Evolutionary conservation across 2,329 filamentous ascomycete genomes (phyloP).

Genomic region (Fusarium fujikuroi): DNA sequence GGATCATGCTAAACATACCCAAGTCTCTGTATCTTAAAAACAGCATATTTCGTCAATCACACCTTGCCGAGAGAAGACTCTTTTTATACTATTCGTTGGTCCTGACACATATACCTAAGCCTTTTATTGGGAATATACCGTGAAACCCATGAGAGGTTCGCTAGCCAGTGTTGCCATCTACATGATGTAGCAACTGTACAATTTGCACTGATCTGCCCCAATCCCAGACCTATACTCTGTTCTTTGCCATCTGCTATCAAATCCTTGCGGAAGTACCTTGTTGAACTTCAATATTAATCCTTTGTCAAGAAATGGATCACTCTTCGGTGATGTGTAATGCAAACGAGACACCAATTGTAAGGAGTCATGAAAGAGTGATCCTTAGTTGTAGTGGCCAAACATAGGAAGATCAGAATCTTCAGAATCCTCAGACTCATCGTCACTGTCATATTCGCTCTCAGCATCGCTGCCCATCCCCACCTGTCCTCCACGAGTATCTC

Average conservation of each 20-base stretch:
- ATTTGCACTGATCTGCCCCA: background rate
- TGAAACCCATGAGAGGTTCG: background rate
- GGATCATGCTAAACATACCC: background rate
- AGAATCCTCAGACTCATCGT: background rate
- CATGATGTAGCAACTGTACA: background rate
- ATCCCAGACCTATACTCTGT: background rate
- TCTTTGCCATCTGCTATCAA: background rate
- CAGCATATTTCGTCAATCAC: background rate
- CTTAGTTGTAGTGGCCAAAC: slow-evolving; percentile 3
- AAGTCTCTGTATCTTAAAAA: background rate
- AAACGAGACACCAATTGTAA: background rate
- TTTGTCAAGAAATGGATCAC: background rate
- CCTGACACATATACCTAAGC: background rate
- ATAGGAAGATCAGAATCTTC: background rate
- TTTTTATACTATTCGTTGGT: background rate
- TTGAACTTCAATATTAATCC: background rate
- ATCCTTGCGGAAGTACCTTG: background rate
- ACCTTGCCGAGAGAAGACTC: background rate
- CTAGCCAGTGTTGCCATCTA: background rate
- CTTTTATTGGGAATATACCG: background rate
- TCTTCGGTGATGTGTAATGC: background rate
- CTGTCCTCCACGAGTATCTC: slow-evolving; percentile 19
- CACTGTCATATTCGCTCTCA: background rate
- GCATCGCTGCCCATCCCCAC: background rate
- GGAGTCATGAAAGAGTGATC: background rate